These are phyloP conservation scores for Paramecium sexaurelia DNA, from an alignment of 73 alveolate species.

Conservation along the genomic window DNA sequence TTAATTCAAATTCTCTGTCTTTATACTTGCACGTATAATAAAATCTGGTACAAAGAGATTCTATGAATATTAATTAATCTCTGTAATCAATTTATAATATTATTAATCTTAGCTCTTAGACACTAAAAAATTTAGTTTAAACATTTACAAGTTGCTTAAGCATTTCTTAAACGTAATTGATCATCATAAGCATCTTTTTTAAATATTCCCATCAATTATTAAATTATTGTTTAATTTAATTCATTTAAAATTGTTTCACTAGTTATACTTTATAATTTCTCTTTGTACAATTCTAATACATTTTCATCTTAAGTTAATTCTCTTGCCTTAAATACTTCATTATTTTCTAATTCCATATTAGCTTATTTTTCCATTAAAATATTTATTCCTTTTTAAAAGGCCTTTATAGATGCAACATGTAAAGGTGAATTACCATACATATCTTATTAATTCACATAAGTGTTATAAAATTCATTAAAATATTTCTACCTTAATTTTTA, in stretches of 20 bases:
- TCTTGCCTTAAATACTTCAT: slow-evolving; percentile 37
- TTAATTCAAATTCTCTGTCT: neutral
- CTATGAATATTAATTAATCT: neutral
- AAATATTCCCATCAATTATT: neutral
- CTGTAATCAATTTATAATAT: neutral
- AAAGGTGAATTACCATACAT: slow-evolving; percentile 12
- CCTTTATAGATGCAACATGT: slow-evolving; percentile 48
- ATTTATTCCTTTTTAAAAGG: neutral
- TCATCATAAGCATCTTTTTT: neutral
- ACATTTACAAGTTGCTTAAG: neutral
- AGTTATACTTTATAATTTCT: neutral
- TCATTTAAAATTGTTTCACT: neutral
- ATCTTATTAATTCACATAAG: slow-evolving; percentile 5
- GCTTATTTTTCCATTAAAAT: neutral
- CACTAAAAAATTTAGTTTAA: neutral
- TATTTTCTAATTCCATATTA: slow-evolving; percentile 1
- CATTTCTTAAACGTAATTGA: neutral
- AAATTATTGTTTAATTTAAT: neutral
- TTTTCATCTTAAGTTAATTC: slow-evolving; percentile 12
- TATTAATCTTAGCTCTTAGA: neutral
- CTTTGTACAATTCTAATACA: neutral
- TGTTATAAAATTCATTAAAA: neutral
- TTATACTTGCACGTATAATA: slow-evolving; percentile 2
- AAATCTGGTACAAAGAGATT: slow-evolving; percentile 65
- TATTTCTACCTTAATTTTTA: neutral